Percentiles rank a stretch among this genome's conserved stretches.
phyloP scores from a whole-genome alignment of 257 asterid genomes.

The Nicotiana attenuata region DNA sequence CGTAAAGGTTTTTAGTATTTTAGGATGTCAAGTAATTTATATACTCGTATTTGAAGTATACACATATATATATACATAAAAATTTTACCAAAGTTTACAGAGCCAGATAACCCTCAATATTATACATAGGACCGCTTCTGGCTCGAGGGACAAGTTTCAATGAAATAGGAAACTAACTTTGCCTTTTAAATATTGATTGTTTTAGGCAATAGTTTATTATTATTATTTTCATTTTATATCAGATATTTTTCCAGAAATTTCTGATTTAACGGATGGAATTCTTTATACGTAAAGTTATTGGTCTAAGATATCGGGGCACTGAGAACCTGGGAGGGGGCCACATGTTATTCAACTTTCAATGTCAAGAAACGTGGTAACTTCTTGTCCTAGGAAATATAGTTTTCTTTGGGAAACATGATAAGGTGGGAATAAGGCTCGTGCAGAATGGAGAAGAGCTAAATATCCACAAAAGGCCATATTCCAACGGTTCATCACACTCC shows the following conservation, averaged over 20 bases:
- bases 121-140: too few species aligned
- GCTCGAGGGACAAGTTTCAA: too few species aligned
- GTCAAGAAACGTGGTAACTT: slow-evolving; percentile 1
- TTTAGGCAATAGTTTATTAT: too few species aligned
- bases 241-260: background rate
- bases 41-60: too few species aligned
- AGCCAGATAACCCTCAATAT: too few species aligned
- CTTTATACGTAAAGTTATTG: background rate
- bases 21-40: too few species aligned
- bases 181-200: too few species aligned
- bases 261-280: background rate
- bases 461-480: background rate
- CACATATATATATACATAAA: too few species aligned
- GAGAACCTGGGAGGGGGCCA: background rate
- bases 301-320: background rate
- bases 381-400: background rate
- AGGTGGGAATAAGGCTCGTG: background rate
- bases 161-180: too few species aligned
- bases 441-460: background rate
- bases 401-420: background rate
- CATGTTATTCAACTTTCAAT: background rate
- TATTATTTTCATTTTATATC: too few species aligned
- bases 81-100: too few species aligned
- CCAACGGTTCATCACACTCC: background rate
- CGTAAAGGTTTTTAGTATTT: too few species aligned